A percentile compares a stretch with the other conserved stretches of the same genome.
These are phyloP conservation scores for Paramyrothecium sp. DNA, from an alignment of 2,329 filamentous ascomycete species.

Conservation along the genomic window DNA sequence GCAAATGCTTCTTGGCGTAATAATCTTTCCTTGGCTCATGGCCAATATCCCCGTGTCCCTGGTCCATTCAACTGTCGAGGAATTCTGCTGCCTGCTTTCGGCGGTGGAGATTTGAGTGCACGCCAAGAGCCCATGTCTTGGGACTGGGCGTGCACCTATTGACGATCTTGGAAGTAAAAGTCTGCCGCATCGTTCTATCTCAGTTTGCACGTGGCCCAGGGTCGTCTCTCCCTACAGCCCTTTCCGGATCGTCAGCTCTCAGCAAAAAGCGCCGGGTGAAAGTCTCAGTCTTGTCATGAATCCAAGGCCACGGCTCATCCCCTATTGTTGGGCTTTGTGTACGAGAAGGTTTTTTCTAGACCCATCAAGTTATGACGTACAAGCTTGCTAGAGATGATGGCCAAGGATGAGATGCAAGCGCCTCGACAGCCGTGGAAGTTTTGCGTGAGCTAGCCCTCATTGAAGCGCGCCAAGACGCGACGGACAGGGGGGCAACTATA, in stretches of 20 bases:
- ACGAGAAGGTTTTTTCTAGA: not conserved
- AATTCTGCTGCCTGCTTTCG: constrained; percentile 29
- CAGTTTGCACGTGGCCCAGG: not conserved
- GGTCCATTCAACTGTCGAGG: constrained; percentile 19
- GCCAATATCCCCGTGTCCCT: not conserved
- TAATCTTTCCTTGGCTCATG: not conserved
- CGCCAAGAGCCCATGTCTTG: not conserved
- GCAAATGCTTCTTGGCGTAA: not conserved
- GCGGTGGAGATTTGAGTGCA: constrained; percentile 3
- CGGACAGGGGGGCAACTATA: not conserved
- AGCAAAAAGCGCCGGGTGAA: not conserved
- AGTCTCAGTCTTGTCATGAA: not conserved
- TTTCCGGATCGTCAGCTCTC: not conserved
- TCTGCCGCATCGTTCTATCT: not conserved
- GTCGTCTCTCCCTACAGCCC: not conserved
- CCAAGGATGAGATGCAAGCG: too few species aligned
- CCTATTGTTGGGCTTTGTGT: too few species aligned
- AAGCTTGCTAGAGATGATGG: not conserved
- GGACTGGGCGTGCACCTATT: not conserved
- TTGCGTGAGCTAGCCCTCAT: not conserved
- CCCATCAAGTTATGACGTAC: not conserved
- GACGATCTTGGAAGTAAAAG: not conserved
- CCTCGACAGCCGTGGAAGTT: not conserved
- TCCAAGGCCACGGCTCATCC: not conserved
- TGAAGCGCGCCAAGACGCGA: not conserved